Base-by-base conservation (phyloP, 495 filamentous ascomycete genomes). In the Daldinia grandis region DNA sequence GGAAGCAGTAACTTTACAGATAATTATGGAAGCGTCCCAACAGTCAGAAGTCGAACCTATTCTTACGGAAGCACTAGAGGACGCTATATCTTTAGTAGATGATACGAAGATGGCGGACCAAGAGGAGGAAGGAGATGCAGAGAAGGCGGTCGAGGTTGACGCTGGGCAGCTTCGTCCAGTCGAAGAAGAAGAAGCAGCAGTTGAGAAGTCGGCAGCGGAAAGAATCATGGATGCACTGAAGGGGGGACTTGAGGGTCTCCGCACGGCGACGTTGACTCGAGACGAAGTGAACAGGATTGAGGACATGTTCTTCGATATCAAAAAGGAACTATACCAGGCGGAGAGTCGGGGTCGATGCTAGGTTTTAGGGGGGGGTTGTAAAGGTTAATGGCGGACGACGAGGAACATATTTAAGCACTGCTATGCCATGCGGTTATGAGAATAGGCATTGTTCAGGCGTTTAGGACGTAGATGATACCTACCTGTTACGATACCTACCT, bases 291-390 rank as follows among this genome's bases (percentile, higher is more conserved):
- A 83, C 37, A 81, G 86, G 69, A 84, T 91, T 60, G 90, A 92
- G 65, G 87, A 91, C 68, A 76, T 91, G 73, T 84, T 91, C 64
- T 89, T 90, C 80, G 87, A 91, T 74, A 86, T 89, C 72, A 88
- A 86, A 63, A 82, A 86, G 63, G 86, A 88, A 71, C 79, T 89
- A 68, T 88, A 89, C 71, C 86, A 88, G 56, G 90, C 89, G 37
- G 83, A 84, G 65, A 81, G 79, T 72, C 83, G 88, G 65, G 78
- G 83, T 54, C 73, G 75, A 37, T 24, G 40, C 30, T 61, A 62
- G 56, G 64, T 30, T 47, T 27, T 21, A 28, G 42, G 49, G 24
- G 24, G 47, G 40, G 10, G 53, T 44, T 56, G 55, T 25, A 57
- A 12, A 68, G 10, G 28, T 25, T 37, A 56, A 65, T 51, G 68